phyloP scores from a whole-genome alignment of 208 protist genomes.

The Leptomonas pyrrhocoris region DNA sequence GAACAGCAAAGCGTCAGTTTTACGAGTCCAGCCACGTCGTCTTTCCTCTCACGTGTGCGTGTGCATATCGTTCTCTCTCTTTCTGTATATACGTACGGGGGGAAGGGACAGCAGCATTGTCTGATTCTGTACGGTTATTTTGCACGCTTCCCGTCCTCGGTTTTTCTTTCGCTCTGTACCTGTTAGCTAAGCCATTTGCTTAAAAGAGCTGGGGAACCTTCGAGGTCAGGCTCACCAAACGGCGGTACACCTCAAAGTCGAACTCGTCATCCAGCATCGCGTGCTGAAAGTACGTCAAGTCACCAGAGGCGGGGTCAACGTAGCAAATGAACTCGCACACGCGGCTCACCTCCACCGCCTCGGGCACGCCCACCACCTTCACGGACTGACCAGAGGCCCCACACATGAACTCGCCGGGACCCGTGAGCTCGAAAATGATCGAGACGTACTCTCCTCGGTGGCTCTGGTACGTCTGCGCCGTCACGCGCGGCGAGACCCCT shows the following conservation, averaged over 20 bases:
- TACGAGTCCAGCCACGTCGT: no score
- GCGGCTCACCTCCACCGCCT: slow-evolving; percentile 77
- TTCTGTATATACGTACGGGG: no score
- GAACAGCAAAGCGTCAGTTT: no score
- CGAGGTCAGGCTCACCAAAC: slow-evolving; percentile 69
- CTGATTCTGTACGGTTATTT: no score
- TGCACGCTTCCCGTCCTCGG: no score
- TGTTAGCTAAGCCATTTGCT: not conserved
- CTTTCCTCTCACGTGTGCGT: no score
- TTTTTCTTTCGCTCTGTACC: not conserved
- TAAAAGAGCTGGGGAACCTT: slow-evolving; percentile 91
- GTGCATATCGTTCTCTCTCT: no score
- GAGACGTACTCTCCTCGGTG: slow-evolving; percentile 89
- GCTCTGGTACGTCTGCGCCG: slow-evolving; percentile 55
- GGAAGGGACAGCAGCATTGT: no score
- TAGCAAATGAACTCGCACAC: slow-evolving; percentile 93
- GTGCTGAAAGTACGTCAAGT: slow-evolving; percentile 83
- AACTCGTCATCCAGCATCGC: slow-evolving; percentile 91
- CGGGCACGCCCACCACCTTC: slow-evolving; percentile 67
- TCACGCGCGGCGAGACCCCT: slow-evolving; percentile 87
- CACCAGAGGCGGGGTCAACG: slow-evolving; percentile 73
- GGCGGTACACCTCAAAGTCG: slow-evolving; percentile 89
- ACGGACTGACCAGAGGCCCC: slow-evolving; percentile 68
- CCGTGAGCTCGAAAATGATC: slow-evolving; percentile 78
- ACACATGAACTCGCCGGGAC: slow-evolving; percentile 75